Conservation (phyloP, 148 eudicot genomes). For the Cornus florida region DNA sequence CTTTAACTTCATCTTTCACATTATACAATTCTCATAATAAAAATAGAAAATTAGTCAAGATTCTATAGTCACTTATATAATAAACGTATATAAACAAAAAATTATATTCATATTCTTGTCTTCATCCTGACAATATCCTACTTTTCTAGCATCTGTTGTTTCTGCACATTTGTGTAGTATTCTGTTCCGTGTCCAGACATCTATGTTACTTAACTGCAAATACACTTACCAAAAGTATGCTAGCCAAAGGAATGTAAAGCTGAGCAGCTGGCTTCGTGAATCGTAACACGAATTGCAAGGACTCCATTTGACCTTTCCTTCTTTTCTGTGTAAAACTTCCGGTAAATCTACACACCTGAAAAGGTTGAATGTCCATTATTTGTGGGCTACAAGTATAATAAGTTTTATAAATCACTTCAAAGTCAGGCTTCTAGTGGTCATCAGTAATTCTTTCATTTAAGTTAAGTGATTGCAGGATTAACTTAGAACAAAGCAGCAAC, state of each 20-base stretch:
- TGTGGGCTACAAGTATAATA: too few relatives aligned
- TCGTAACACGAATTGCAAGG: slow-evolving; percentile 56
- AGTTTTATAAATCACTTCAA: neutral
- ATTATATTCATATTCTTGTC: too few relatives aligned
- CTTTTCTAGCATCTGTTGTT: too few relatives aligned
- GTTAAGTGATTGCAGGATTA: neutral
- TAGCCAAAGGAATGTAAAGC: slow-evolving; percentile 51
- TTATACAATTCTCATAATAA: neutral
- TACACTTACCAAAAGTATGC: slow-evolving; percentile 58
- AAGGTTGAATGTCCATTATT: neutral
- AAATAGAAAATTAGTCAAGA: too few relatives aligned
- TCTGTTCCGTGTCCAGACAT: too few relatives aligned
- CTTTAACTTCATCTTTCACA: neutral
- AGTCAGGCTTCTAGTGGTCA: neutral
- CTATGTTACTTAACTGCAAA: neutral
- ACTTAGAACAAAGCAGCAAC: neutral
- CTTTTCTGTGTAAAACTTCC: slow-evolving; percentile 74
- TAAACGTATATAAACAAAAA: too few relatives aligned
- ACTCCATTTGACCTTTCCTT: slow-evolving; percentile 79
- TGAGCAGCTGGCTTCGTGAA: slow-evolving; percentile 49
- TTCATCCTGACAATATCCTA: too few relatives aligned
- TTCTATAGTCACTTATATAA: too few relatives aligned
- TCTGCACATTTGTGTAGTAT: too few relatives aligned
- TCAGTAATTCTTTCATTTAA: neutral
- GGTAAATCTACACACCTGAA: slow-evolving; percentile 69